Conservation (phyloP, 148 eudicot species). For the Arctostaphylos glauca region DNA sequence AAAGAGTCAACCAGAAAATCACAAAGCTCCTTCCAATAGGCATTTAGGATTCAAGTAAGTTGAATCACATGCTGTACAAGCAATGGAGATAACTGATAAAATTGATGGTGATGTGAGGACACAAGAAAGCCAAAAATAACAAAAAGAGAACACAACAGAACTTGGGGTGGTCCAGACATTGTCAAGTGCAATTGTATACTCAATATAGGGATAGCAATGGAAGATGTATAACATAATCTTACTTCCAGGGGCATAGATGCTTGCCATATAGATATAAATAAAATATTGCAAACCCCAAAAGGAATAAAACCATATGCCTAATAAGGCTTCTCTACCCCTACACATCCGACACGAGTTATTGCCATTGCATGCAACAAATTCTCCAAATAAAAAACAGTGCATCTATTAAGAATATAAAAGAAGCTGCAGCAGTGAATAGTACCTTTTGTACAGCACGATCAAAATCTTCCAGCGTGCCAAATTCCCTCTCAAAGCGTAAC, state of each 20-base stretch:
- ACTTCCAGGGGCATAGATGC: neutral
- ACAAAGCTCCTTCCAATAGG: neutral
- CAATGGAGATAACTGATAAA: neutral
- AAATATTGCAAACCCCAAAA: neutral
- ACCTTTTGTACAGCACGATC: constrained; percentile 82
- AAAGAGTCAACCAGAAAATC: neutral
- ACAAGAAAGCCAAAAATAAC: neutral
- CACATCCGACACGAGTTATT: neutral
- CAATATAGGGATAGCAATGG: neutral
- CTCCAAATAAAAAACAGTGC: neutral
- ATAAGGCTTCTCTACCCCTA: neutral
- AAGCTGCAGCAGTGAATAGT: constrained; percentile 11
- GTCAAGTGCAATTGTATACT: neutral
- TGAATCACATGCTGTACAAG: neutral
- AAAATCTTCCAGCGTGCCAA: constrained; percentile 76
- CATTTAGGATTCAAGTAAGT: neutral
- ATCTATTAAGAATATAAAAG: constrained; percentile 1
- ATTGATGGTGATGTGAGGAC: neutral
- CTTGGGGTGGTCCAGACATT: neutral
- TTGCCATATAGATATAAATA: neutral
- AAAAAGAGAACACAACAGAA: neutral
- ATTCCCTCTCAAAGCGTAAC: constrained; percentile 90
- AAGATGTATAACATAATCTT: too few relatives aligned
- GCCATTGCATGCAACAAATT: neutral
- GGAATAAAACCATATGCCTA: neutral